Evolutionary conservation across 2,329 filamentous ascomycete genomes (phyloP).

Genomic region (Penicillium sumatraense): DNA sequence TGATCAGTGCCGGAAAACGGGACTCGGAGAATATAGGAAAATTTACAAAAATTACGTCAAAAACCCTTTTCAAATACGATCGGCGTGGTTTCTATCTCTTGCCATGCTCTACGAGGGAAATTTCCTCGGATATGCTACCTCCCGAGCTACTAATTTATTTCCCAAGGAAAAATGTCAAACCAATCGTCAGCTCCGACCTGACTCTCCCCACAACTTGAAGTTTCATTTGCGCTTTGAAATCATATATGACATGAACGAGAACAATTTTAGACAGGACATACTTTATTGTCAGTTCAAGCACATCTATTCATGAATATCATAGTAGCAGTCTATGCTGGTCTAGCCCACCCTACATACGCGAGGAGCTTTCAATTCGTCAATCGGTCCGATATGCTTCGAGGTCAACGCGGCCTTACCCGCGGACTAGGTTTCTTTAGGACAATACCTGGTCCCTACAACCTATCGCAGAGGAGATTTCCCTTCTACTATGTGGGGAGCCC

Average conservation of each 20-base stretch:
- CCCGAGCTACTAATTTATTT: too few relatives aligned
- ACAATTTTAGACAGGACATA: too few relatives aligned
- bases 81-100: not conserved
- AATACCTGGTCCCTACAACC: not conserved
- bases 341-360: constrained; percentile 1
- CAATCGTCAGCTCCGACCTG: too few relatives aligned
- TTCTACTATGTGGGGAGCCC: constrained; percentile 1
- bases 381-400: constrained; percentile 4
- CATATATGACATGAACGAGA: too few relatives aligned
- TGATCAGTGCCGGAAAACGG: not conserved
- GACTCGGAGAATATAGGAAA: constrained; percentile 5
- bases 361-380: not conserved
- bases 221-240: too few relatives aligned
- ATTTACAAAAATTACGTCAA: constrained; percentile 13
- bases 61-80: constrained; percentile 1
- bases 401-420: constrained; percentile 13
- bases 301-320: not conserved
- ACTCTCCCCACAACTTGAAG: not conserved
- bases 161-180: too few relatives aligned
- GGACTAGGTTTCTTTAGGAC: constrained; percentile 3
- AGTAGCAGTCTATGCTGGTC: constrained; percentile 1
- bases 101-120: not conserved
- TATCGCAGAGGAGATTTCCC: not conserved
- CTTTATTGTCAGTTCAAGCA: not conserved
- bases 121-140: too few relatives aligned